Conservation (phyloP, 768 basidiomycete genomes). For the Auriculariales sp. region DNA sequence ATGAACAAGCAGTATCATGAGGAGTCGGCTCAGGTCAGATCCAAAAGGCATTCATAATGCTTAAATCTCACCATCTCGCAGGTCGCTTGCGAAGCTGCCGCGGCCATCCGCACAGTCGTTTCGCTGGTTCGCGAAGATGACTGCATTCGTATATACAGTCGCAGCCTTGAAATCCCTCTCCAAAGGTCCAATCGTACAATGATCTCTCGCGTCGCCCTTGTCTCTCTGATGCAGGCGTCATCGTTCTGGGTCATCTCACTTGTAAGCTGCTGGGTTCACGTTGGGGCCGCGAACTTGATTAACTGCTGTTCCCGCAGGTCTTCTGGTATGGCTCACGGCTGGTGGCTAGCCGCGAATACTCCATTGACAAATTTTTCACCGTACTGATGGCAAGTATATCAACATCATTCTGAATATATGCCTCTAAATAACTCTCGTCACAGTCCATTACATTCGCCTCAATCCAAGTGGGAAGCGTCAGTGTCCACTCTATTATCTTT, state of each 20-base stretch:
- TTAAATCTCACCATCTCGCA: too few relatives aligned
- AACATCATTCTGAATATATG: constrained; percentile 4
- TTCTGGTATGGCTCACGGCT: constrained; percentile 9
- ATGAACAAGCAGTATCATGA: constrained; percentile 25
- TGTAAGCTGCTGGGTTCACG: too few relatives aligned
- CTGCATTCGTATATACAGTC: constrained; percentile 13
- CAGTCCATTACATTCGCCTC: constrained; percentile 11
- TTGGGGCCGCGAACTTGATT: too few relatives aligned
- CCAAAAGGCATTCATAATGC: too few relatives aligned
- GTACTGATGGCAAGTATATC: constrained; percentile 14
- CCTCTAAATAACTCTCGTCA: not conserved
- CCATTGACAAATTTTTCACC: constrained; percentile 20
- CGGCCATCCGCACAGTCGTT: constrained; percentile 27
- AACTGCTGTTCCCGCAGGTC: too few relatives aligned
- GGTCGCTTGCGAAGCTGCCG: constrained; percentile 37
- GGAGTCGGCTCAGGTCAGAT: constrained; percentile 22
- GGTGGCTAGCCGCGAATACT: constrained; percentile 13
- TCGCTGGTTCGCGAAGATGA: constrained; percentile 24
- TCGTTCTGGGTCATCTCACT: constrained; percentile 24
- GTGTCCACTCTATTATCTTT: too few relatives aligned
- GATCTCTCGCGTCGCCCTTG: constrained; percentile 13
- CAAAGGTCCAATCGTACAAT: constrained; percentile 16
- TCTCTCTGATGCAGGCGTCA: constrained; percentile 20
- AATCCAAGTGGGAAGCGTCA: constrained; percentile 26
- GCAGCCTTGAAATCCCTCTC: constrained; percentile 19